Conservation (phyloP, 2,329 filamentous ascomycete species). For the Scytalidium sp. region DNA sequence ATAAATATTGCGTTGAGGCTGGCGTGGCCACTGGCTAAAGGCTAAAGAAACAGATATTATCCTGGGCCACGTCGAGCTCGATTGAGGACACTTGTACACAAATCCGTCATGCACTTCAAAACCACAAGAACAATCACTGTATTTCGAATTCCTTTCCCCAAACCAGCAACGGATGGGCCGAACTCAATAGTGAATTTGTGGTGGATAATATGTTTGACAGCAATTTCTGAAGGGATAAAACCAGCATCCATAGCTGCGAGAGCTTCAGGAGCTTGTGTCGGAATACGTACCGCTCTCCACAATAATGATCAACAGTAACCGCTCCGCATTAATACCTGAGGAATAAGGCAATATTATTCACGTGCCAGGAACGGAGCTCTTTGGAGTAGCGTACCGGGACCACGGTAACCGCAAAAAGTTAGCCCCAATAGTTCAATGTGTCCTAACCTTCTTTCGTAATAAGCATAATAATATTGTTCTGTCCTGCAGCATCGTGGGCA, state of each 20-base stretch:
- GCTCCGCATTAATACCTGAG: not conserved
- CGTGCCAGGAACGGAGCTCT: not conserved
- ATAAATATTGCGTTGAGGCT: not conserved
- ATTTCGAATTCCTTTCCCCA: constrained; percentile 49
- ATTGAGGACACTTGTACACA: constrained; percentile 30
- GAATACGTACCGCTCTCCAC: not conserved
- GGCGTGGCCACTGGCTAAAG: not conserved
- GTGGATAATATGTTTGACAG: constrained; percentile 42
- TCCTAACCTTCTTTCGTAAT: too few relatives aligned
- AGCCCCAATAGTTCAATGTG: too few relatives aligned
- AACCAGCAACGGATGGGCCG: constrained; percentile 42
- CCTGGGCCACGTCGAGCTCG: constrained; percentile 1
- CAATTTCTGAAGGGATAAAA: constrained; percentile 38
- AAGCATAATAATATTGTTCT: too few relatives aligned
- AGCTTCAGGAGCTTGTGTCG: not conserved
- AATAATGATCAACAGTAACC: not conserved
- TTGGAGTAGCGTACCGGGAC: too few relatives aligned
- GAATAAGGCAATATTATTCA: too few relatives aligned
- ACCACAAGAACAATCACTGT: constrained; percentile 46
- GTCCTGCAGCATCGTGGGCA: too few relatives aligned
- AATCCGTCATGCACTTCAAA: constrained; percentile 32
- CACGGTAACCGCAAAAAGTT: too few relatives aligned
- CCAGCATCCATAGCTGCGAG: constrained; percentile 24
- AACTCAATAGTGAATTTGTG: constrained; percentile 50
- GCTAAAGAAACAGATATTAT: not conserved